These are phyloP conservation scores for Aspergillus piperis DNA, from an alignment of 2,329 filamentous ascomycete species.

Conservation along the genomic window DNA sequence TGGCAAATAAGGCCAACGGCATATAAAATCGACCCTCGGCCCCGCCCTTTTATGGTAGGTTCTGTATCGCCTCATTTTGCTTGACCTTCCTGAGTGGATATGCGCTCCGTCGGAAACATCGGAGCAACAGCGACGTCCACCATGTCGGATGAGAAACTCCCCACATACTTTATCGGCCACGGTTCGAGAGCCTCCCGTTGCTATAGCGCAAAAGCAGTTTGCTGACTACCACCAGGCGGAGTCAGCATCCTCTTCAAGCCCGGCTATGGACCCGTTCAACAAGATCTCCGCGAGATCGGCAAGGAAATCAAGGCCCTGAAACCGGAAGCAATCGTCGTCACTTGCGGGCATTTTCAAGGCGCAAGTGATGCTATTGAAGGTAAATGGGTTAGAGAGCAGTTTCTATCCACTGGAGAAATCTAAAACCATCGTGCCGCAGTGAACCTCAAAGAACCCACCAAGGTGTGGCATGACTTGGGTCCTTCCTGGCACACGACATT, in stretches of 20 bases:
- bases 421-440: not conserved
- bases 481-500: slow-evolving; percentile 1
- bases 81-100: not conserved
- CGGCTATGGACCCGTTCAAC: slow-evolving; percentile 1
- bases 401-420: not conserved
- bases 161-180: slow-evolving; percentile 4
- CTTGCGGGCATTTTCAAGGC: not conserved
- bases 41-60: not conserved
- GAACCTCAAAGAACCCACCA: slow-evolving; percentile 1
- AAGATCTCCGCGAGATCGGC: slow-evolving; percentile 1
- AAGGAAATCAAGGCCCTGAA: not conserved
- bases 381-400: not conserved
- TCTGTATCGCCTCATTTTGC: not conserved
- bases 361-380: not conserved
- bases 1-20: not conserved
- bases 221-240: not conserved
- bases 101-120: not conserved
- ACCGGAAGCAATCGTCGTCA: not conserved
- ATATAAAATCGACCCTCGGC: not conserved
- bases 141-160: not conserved
- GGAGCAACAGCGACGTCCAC: not conserved
- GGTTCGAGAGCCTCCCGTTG: not conserved
- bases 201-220: not conserved
- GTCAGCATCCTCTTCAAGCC: slow-evolving; percentile 5
- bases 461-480: slow-evolving; percentile 6